A percentile compares a stretch with the other conserved stretches of the same genome.
phyloP scores from a whole-genome alignment of 2,329 filamentous ascomycete genomes.

The Colletotrichum chlorophyti region DNA sequence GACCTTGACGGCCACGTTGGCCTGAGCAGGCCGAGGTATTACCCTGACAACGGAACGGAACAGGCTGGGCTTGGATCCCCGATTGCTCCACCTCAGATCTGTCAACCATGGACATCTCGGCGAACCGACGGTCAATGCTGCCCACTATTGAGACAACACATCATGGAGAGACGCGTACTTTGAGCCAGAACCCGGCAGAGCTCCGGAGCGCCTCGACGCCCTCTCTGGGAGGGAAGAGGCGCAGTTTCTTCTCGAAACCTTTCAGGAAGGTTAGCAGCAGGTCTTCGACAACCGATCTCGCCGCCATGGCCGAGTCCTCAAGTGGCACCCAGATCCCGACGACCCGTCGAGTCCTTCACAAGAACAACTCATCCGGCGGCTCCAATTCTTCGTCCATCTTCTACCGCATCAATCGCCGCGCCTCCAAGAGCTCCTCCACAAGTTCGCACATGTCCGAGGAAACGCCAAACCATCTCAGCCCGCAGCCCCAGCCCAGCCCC shows the following conservation, averaged over 20 bases:
- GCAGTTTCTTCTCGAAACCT: slow-evolving; percentile 29
- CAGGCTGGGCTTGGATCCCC: slow-evolving; percentile 13
- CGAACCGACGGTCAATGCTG: slow-evolving; percentile 25
- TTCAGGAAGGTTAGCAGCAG: slow-evolving; percentile 30
- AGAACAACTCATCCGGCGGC: slow-evolving; percentile 35
- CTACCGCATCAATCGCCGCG: slow-evolving; percentile 47
- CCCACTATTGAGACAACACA: slow-evolving; percentile 27
- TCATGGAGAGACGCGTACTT: slow-evolving; percentile 15
- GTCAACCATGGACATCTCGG: slow-evolving; percentile 24
- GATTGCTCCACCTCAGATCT: slow-evolving; percentile 11
- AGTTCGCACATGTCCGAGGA: slow-evolving; percentile 33
- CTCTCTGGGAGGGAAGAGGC: slow-evolving; percentile 19
- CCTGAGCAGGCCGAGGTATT: slow-evolving; percentile 19
- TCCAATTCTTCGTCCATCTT: slow-evolving; percentile 42
- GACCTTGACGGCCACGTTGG: slow-evolving; percentile 28
- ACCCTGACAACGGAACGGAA: slow-evolving; percentile 17
- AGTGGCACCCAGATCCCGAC: slow-evolving; percentile 5
- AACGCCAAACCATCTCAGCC: slow-evolving; percentile 20
- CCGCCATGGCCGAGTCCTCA: slow-evolving; percentile 11
- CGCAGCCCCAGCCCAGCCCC: slow-evolving; percentile 39
- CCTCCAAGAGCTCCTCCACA: slow-evolving; percentile 44
- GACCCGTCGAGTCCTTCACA: slow-evolving; percentile 38
- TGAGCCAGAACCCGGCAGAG: slow-evolving; percentile 10
- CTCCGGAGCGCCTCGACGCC: slow-evolving; percentile 20
- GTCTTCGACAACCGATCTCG: slow-evolving; percentile 25